Evolutionary conservation across 2,329 filamentous ascomycete genomes (phyloP).

Genomic region (Davidsoniella neocaledoniae): DNA sequence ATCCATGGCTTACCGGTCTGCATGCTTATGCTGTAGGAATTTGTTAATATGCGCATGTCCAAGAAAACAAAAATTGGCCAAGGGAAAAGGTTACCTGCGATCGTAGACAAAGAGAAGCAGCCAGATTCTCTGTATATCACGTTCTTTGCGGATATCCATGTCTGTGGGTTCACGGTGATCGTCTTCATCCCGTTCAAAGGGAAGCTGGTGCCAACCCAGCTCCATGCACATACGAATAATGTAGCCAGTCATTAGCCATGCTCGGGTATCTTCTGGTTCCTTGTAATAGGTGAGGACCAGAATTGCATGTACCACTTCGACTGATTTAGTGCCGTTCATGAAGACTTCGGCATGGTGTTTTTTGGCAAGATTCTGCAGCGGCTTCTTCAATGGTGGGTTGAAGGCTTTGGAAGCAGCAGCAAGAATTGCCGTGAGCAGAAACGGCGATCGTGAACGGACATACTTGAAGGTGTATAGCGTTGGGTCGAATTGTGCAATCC

Average conservation of each 20-base stretch:
- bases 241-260: conserved; percentile 24
- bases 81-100: conserved; percentile 19
- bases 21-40: conserved; percentile 20
- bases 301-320: conserved; percentile 24
- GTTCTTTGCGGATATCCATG: conserved; percentile 16
- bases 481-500: conserved; percentile 25
- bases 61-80: background rate
- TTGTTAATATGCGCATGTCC: background rate
- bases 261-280: conserved; percentile 24
- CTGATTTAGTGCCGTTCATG: conserved; percentile 20
- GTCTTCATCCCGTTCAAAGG: conserved; percentile 8
- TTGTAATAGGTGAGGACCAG: conserved; percentile 27
- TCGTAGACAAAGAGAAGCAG: conserved; percentile 25
- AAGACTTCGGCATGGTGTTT: conserved; percentile 19
- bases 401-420: conserved; percentile 22
- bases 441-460: conserved; percentile 21
- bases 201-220: conserved; percentile 21
- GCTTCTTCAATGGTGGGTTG: conserved; percentile 19
- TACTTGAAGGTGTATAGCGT: conserved; percentile 22
- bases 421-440: conserved; percentile 21
- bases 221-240: conserved; percentile 25
- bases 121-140: conserved; percentile 23
- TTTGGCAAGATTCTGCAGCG: conserved; percentile 15
- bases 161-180: conserved; percentile 9
- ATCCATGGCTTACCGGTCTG: conserved; percentile 27